phyloP scores from a whole-genome alignment of 345 rosid genomes.

The Murraya koenigii region DNA sequence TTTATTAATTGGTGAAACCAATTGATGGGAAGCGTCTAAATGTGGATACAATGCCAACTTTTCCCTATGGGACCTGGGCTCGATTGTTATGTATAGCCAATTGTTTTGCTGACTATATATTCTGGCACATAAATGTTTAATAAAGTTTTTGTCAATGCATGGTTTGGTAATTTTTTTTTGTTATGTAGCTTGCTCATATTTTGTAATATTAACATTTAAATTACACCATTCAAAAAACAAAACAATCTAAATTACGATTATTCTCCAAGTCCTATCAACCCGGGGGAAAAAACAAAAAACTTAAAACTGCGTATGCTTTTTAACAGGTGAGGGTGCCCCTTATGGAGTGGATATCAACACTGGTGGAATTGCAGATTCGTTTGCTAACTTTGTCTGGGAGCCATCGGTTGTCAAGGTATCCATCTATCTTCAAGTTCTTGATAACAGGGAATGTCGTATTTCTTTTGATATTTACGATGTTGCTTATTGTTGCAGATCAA shows the following conservation, averaged over 20 bases:
- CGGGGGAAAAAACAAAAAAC: background rate
- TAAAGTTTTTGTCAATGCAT: background rate
- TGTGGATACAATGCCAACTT: background rate
- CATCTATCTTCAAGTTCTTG: background rate
- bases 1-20: background rate
- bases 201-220: too few relatives aligned
- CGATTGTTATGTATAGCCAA: background rate
- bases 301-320: background rate
- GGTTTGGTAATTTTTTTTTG: background rate
- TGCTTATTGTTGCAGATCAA: slow-evolving; percentile 56
- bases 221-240: too few relatives aligned
- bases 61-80: background rate
- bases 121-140: background rate
- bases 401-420: slow-evolving; percentile 96
- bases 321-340: slow-evolving; percentile 82
- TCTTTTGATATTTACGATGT: slow-evolving; percentile 1
- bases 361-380: slow-evolving; percentile 94
- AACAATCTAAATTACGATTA: background rate
- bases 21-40: background rate
- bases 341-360: slow-evolving; percentile 96
- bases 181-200: too few relatives aligned
- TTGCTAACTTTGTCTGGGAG: slow-evolving; percentile 98
- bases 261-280: background rate
- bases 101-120: background rate
- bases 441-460: background rate